A percentile compares a stretch with the other conserved stretches of the same genome.
Conservation (phyloP, 208 protist genomes). For the Naegleria lovaniensis region DNA sequence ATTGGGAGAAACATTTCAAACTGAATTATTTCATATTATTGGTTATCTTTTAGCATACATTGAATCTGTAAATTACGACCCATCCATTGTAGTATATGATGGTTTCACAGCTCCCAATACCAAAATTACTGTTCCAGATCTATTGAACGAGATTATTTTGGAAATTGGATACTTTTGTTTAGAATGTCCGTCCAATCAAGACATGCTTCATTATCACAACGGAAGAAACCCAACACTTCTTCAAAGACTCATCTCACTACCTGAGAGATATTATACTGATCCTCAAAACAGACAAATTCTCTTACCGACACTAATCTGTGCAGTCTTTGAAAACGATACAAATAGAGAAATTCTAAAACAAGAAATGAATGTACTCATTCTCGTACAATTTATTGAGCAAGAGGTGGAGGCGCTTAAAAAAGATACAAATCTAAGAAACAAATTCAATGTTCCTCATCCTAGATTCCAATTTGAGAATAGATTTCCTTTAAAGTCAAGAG, state of each 20-base stretch:
- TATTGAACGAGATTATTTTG: background rate
- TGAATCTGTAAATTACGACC: background rate
- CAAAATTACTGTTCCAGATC: background rate
- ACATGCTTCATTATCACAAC: background rate
- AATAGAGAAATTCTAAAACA: background rate
- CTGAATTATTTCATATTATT: background rate
- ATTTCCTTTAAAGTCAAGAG: background rate
- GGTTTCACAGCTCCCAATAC: background rate
- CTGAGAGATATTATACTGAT: background rate
- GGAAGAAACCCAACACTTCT: background rate
- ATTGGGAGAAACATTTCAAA: background rate
- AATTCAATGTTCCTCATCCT: background rate
- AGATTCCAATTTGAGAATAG: constrained; percentile 10
- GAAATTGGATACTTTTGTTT: background rate
- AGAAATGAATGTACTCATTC: background rate
- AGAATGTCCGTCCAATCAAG: background rate
- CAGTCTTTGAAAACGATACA: background rate
- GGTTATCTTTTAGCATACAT: background rate
- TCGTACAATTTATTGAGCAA: background rate
- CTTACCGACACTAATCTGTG: background rate
- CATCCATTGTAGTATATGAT: background rate
- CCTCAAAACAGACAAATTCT: background rate
- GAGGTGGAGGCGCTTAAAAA: background rate
- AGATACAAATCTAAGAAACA: background rate
- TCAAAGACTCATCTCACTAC: background rate